Evolutionary conservation across 768 basidiomycete genomes (phyloP), one percentile per base, ranked within the genome.

Genomic region (Chlorophyllum brunneum): DNA sequence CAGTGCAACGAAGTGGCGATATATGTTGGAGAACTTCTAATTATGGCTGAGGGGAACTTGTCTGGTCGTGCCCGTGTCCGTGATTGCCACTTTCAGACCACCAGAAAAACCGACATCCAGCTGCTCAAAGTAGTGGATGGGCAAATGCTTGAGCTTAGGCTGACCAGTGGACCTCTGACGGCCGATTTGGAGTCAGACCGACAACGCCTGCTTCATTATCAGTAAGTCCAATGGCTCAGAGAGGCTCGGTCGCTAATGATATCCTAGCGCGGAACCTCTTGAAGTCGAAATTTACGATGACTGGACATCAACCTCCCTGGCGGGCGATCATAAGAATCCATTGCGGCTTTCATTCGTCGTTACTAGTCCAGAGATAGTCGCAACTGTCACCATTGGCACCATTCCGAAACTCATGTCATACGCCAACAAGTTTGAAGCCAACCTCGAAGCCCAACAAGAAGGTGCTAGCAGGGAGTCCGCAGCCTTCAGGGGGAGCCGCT

Each of bases 381-480:
- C 80, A 3, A 74, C 85, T 38, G 83, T 77, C 41, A 90, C 85
- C 0, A 80, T 91, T 27, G 79, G 83, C 7, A 86, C 91, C 5
- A 80, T 92, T 18, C 89, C 92, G 0, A 86, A 85, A 61, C 70
- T 95, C 18, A 73, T 92, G 56, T 77, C 81, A 2, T 86, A 92
- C 57, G 76, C 73, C 22, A 83, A 83, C 65, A 91, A 83, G 64
- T 88, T 95, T 67, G 78, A 79, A 57, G 74, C 77, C 23, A 87
- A 90, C 61, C 68, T 95, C 24, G 80, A 85, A 33, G 72, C 77
- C 4, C 91, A 94, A 63, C 76, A 80, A 38, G 79, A 83, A 56
- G 88, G 86, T 1, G 92, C 92, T 2, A 83, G 82, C 56, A 76
- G 82, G 33, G 89, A 92, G 67, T 92, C 91, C 1, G 78, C 77